Conservation (phyloP, 371 early-diverging fungal species). For the Syncephalastrum contaminatum region DNA sequence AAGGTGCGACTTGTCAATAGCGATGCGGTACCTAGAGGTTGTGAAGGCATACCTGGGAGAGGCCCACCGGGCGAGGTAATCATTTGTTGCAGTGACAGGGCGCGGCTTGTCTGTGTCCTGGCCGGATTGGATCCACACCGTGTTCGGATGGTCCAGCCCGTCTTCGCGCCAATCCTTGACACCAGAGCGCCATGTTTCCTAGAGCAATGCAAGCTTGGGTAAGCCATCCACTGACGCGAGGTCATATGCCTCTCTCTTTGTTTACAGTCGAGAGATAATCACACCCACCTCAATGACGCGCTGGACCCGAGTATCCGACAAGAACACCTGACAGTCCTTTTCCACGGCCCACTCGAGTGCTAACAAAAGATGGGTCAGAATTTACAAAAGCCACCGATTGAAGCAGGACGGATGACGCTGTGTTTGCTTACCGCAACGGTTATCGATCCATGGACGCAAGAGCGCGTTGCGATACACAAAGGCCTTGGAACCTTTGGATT, state of each 20-base stretch:
- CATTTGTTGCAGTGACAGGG: not conserved
- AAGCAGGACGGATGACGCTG: too few species aligned
- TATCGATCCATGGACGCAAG: slow-evolving; percentile 29
- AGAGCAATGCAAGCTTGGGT: too few species aligned
- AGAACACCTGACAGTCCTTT: slow-evolving; percentile 35
- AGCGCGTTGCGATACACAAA: slow-evolving; percentile 31
- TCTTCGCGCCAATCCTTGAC: slow-evolving; percentile 23
- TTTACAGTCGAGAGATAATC: not conserved
- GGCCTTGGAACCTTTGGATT: slow-evolving; percentile 16
- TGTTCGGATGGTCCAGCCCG: slow-evolving; percentile 29
- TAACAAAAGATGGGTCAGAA: slow-evolving; percentile 10
- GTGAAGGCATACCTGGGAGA: slow-evolving; percentile 17
- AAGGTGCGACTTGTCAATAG: not conserved
- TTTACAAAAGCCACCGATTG: not conserved
- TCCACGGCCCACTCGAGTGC: slow-evolving; percentile 42
- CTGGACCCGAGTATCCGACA: slow-evolving; percentile 31
- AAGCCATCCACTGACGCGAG: not conserved
- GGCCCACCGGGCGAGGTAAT: slow-evolving; percentile 38
- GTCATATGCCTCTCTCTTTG: slow-evolving; percentile 4
- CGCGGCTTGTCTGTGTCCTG: not conserved
- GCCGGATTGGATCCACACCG: slow-evolving; percentile 21
- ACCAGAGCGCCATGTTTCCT: slow-evolving; percentile 30
- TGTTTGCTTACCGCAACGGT: slow-evolving; percentile 27
- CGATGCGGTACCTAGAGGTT: not conserved
- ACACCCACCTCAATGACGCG: slow-evolving; percentile 27